Evolutionary conservation across 352 stramenopile genomes (phyloP).

Genomic region (Globisporangium nunn): DNA sequence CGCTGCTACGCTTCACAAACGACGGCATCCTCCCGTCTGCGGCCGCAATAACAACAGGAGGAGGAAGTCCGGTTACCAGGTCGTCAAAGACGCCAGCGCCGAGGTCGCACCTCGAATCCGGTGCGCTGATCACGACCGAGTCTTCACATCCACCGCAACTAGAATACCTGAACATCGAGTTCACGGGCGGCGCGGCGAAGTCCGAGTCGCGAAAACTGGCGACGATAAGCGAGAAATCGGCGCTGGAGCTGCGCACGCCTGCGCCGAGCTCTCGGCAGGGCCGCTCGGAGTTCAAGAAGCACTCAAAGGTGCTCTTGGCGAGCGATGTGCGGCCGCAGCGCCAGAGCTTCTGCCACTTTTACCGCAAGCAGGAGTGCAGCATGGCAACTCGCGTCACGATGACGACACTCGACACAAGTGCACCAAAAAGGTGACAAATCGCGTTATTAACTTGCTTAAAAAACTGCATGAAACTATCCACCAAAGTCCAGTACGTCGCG

Average conservation of each 20-base stretch:
- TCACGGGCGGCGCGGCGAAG: conserved; percentile 13
- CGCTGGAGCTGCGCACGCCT: conserved; percentile 17
- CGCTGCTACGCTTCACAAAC: conserved; percentile 53
- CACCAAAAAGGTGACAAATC: not conserved
- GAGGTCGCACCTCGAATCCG: not conserved
- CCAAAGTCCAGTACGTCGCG: too few relatives aligned
- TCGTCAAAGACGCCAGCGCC: not conserved
- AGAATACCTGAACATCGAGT: conserved; percentile 31
- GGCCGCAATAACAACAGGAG: not conserved
- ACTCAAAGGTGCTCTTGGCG: conserved; percentile 61
- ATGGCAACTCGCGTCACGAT: conserved; percentile 27
- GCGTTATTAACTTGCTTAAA: not conserved
- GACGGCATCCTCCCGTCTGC: conserved; percentile 22
- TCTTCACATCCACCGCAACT: conserved; percentile 3
- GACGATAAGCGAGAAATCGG: not conserved
- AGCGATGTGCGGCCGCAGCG: conserved; percentile 25
- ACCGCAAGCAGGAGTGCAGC: conserved; percentile 45
- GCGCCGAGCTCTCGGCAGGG: conserved; percentile 13
- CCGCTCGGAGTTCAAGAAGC: conserved; percentile 23
- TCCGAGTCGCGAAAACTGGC: not conserved
- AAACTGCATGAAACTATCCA: not conserved
- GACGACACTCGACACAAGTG: not conserved
- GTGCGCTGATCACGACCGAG: not conserved
- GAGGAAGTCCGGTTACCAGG: not conserved
- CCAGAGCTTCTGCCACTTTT: conserved; percentile 65